phyloP scores from a whole-genome alignment of 1,284 basidiomycete species.

The Heterobasidion irregulare region DNA sequence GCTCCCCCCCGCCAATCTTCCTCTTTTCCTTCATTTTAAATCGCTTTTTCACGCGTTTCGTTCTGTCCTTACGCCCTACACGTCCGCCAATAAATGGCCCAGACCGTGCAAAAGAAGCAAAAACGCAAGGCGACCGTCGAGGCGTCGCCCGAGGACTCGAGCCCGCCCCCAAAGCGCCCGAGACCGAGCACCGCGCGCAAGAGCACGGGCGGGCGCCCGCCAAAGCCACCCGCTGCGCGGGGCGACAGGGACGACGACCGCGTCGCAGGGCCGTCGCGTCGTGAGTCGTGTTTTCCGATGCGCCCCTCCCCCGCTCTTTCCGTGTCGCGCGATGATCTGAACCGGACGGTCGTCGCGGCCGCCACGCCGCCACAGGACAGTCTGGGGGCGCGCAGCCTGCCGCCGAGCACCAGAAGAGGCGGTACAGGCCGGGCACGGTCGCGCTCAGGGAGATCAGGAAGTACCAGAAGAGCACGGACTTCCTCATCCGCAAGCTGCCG shows the following conservation, averaged over 20 bases:
- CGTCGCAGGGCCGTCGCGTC: conserved; percentile 8
- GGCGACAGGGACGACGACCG: not conserved
- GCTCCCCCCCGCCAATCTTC: not conserved
- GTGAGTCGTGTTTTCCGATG: not conserved
- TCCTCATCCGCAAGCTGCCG: conserved; percentile 81
- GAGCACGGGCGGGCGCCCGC: conserved; percentile 57
- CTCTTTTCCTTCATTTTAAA: not conserved
- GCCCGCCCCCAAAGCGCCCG: conserved; percentile 36
- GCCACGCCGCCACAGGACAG: not conserved
- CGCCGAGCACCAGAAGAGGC: conserved; percentile 23
- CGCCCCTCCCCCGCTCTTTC: not conserved
- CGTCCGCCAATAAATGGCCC: conserved; percentile 17
- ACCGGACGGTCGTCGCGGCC: too few relatives aligned
- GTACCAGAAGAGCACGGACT: conserved; percentile 89
- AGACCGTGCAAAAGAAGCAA: conserved; percentile 25
- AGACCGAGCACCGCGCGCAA: conserved; percentile 57
- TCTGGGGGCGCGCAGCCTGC: not conserved
- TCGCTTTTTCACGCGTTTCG: not conserved
- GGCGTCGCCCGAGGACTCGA: conserved; percentile 31
- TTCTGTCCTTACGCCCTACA: not conserved
- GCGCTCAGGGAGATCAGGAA: conserved; percentile 88
- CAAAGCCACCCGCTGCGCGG: conserved; percentile 15
- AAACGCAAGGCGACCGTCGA: conserved; percentile 18
- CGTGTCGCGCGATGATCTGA: not conserved
- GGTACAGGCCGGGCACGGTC: conserved; percentile 80